phyloP scores from a whole-genome alignment of 345 rosid species.

The Populus alba region DNA sequence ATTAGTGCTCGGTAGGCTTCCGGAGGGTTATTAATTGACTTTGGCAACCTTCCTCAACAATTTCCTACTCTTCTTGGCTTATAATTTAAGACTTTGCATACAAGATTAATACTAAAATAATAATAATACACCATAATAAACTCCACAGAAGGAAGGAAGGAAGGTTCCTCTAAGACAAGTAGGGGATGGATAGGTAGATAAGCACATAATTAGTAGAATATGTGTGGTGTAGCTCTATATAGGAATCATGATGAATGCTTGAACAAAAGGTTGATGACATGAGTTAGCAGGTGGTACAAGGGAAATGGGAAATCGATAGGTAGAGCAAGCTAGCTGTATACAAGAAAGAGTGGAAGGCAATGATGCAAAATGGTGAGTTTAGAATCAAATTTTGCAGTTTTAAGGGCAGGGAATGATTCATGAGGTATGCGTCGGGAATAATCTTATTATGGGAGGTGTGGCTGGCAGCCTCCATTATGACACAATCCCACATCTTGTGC shows the following conservation, averaged over 20 bases:
- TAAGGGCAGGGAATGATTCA: slow-evolving; percentile 21
- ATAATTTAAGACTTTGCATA: slow-evolving; percentile 31
- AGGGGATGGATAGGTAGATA: not conserved
- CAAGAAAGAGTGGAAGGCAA: slow-evolving; percentile 15
- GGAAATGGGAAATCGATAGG: not conserved
- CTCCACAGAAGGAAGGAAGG: not conserved
- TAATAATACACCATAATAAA: slow-evolving; percentile 25
- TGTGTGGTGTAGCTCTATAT: no score
- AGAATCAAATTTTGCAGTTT: slow-evolving; percentile 24
- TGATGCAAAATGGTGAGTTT: slow-evolving; percentile 40
- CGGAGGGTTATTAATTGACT: slow-evolving; percentile 28
- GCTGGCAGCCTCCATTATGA: slow-evolving; percentile 46
- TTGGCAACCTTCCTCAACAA: slow-evolving; percentile 28
- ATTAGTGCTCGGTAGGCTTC: slow-evolving; percentile 23
- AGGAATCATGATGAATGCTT: no score
- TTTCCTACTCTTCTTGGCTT: slow-evolving; percentile 34
- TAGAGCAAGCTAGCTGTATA: not conserved
- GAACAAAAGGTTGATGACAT: not conserved
- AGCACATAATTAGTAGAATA: not conserved
- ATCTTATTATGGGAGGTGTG: slow-evolving; percentile 24
- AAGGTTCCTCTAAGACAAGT: not conserved
- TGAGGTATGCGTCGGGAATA: slow-evolving; percentile 30
- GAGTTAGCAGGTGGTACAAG: not conserved
- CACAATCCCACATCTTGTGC: slow-evolving; percentile 54
- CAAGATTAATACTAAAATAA: slow-evolving; percentile 11